Base-by-base conservation (phyloP, 768 basidiomycete genomes). In the Gloeopeniophorella convolvens region DNA sequence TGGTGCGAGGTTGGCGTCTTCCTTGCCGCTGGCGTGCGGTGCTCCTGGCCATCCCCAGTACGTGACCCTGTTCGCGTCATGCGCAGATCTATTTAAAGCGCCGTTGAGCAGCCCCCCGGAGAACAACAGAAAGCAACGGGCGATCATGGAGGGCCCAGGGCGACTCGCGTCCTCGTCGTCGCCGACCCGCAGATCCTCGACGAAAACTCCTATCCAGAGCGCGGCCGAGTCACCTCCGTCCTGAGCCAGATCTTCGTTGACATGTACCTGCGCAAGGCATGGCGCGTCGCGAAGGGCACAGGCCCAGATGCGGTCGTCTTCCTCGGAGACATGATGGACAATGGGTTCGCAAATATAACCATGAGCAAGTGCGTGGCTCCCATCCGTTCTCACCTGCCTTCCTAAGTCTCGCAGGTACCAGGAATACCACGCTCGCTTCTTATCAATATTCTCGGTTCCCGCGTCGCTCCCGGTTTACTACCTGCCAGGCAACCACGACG, bases 291-390 rank as follows among this genome's bases (percentile, higher is more conserved):
- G 3, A 70, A 78, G 44, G 67, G 70, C 5, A 71, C 78, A 45
- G 69, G 66, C 21, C 86, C 92, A 6, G 79, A 95, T 62, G 77
- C 70, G 12, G 77, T 95, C 4, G 69, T 96, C 2, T 86, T 95
- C 55, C 71, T 93, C 18, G 94, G 94, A 31, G 92, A 96, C 64
- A 87, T 95, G 89, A 80, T 95, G 80, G 91, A 95, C 59, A 80
- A 78, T 46, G 92, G 90, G 1, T 72, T 89, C 45, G 70, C 75
- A 23, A 70, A 70, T 18, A 85, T 85, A 75, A 63, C 75, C 3
- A 73, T 78, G 42, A 66, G 65, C 36, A 83, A 92, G 94, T 93
- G 62, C 65, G 88, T 76, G 9, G 15, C 11, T 33, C 20, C 11
- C 11, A 21, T n/a, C 21, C 44, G 8, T 30, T 24, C 43, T 42